These are phyloP conservation scores for Gentiana straminea DNA, from an alignment of 257 asterid species.

Conservation along the genomic window DNA sequence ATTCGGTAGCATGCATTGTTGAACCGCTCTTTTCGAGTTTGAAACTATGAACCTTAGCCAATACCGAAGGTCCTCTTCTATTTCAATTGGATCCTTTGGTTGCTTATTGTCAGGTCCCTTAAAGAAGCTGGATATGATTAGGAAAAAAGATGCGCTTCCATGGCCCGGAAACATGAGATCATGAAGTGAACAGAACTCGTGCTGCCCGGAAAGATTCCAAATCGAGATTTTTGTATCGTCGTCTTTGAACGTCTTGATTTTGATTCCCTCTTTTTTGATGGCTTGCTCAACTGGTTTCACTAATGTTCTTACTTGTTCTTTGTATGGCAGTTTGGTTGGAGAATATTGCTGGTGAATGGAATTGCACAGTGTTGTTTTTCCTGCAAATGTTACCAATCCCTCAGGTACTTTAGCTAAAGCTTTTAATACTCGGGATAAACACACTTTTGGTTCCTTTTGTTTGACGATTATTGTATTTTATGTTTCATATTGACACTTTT, in stretches of 20 bases:
- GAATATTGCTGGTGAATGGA: slow-evolving; percentile 50
- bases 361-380: slow-evolving; percentile 52
- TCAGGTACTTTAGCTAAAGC: neutral
- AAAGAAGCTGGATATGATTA: slow-evolving; percentile 52
- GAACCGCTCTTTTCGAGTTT: slow-evolving; percentile 56
- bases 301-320: slow-evolving; percentile 53
- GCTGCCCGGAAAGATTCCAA: slow-evolving; percentile 83
- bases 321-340: slow-evolving; percentile 43
- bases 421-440: neutral
- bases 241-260: slow-evolving; percentile 45
- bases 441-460: neutral
- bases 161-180: slow-evolving; percentile 83
- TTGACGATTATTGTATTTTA: neutral
- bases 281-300: slow-evolving; percentile 81
- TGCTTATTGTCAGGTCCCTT: slow-evolving; percentile 52
- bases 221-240: slow-evolving; percentile 60
- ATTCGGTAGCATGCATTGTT: slow-evolving; percentile 69
- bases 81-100: slow-evolving; percentile 34
- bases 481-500: too few species aligned
- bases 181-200: slow-evolving; percentile 49
- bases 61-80: slow-evolving; percentile 70
- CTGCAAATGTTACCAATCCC: slow-evolving; percentile 20
- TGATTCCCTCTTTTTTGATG: slow-evolving; percentile 46
- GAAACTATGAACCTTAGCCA: slow-evolving; percentile 77
- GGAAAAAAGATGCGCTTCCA: slow-evolving; percentile 60